Conservation (phyloP, 441 rosid species). For the Lepidium campestre region DNA sequence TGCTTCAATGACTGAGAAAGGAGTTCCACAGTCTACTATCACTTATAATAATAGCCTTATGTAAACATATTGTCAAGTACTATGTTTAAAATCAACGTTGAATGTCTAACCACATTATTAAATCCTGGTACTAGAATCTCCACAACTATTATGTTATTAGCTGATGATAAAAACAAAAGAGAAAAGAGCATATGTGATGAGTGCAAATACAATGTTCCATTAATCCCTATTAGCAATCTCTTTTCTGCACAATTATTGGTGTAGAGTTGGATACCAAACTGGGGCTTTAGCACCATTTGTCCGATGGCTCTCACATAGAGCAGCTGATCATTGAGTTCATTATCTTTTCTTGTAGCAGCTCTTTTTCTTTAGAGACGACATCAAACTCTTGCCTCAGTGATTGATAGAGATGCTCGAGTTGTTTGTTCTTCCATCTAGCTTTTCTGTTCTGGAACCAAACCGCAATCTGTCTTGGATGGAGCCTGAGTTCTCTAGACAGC, state of each 20-base stretch:
- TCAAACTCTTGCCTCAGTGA: constrained; percentile 63
- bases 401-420: constrained; percentile 69
- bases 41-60: constrained; percentile 87
- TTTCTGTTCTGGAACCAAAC: constrained; percentile 96
- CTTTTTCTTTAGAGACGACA: constrained; percentile 56
- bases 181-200: no score
- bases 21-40: constrained; percentile 68
- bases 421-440: constrained; percentile 91
- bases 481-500: constrained; percentile 74
- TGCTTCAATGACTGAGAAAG: constrained; percentile 66
- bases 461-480: constrained; percentile 84
- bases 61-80: no score
- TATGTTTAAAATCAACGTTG: no score
- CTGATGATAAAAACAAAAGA: no score
- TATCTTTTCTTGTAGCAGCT: constrained; percentile 83
- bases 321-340: constrained; percentile 35
- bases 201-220: no score
- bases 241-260: no score
- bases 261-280: constrained; percentile 82
- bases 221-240: no score
- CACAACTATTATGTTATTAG: no score
- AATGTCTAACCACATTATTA: no score
- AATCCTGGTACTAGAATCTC: no score
- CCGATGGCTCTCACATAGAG: constrained; percentile 89
- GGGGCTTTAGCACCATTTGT: constrained; percentile 91